Conservation (phyloP, 129 eudicot genomes). For the Apium graveolens region DNA sequence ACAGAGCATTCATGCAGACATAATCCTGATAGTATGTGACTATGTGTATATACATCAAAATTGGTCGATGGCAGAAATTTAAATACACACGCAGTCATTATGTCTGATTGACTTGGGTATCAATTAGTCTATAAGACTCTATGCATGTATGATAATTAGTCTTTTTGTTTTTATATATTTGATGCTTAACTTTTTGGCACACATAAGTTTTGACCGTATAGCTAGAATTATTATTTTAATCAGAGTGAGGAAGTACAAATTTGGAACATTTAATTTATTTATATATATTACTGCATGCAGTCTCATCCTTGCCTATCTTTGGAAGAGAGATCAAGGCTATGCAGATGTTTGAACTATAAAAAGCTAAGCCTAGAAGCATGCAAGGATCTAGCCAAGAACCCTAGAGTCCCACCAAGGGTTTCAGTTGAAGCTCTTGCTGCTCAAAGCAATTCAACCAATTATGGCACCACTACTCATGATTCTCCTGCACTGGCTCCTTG, state of each 20-base stretch:
- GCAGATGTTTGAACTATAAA: slow-evolving; percentile 72
- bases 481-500: slow-evolving; percentile 22
- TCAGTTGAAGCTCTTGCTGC: slow-evolving; percentile 78
- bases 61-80: not conserved
- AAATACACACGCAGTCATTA: not conserved
- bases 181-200: no score
- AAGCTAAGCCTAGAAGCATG: slow-evolving; percentile 84
- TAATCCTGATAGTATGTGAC: not conserved
- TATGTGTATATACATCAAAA: not conserved
- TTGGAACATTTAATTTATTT: no score
- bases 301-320: slow-evolving; percentile 65
- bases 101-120: not conserved
- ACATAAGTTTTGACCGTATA: no score
- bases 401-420: slow-evolving; percentile 69
- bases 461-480: not conserved
- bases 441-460: slow-evolving; percentile 15
- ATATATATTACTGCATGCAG: slow-evolving; percentile 30
- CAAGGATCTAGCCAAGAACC: slow-evolving; percentile 90
- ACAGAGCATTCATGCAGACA: not conserved
- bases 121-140: no score
- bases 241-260: no score
- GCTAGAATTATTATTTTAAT: no score
- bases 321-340: slow-evolving; percentile 78
- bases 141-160: no score
- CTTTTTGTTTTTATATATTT: no score